Base-by-base conservation (phyloP, 768 basidiomycete genomes). In the Agrocybe pediades region DNA sequence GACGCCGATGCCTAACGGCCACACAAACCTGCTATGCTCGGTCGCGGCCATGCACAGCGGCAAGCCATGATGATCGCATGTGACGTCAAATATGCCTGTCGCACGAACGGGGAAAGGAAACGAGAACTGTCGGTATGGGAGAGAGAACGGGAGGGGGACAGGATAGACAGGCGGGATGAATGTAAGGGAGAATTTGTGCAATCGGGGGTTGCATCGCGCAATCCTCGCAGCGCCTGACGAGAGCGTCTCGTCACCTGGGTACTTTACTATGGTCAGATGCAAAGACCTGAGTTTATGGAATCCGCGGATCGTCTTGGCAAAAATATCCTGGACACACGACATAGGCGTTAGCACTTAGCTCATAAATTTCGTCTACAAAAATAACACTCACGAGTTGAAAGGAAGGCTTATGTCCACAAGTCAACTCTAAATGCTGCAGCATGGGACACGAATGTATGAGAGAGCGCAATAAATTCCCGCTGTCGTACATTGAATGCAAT, bases 401-500 rank as follows among this genome's bases (percentile, higher is more conserved):
- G 0, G 87, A 88, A 9, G 89, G 85, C 59, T 82, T 85, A 59
- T 82, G 82, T 11, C 78, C 76, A 63, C 86, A 88, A 15, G 83
- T 83, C 39, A 91, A 68, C 56, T 87, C 82, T 7, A 91, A 74
- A 62, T 84, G 80, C 27, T 71, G 74, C 30, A 91, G 73, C 48
- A 78, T 77, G 9, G 88, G 88, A 61, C 88, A 90, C 0, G 85
- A 78, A 11, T 81, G 70, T 48, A 83, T 81, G 52, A 91, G 77
- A 3, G 85, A 84, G 41, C 86, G 81, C 27, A 91, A 74, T 53
- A 90, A 71, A 59, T 84, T 84, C 23, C 82, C 85, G 61, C 86
- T 85, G 59, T 91, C 88, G 62, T 90, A 90, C 62, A 84, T 83
- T 1, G 84, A 84, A 61, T 90, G 86, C 46, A 90, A 77, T 33